Conservation (phyloP, 148 eudicot species). For the Amaranthus cruentus region DNA sequence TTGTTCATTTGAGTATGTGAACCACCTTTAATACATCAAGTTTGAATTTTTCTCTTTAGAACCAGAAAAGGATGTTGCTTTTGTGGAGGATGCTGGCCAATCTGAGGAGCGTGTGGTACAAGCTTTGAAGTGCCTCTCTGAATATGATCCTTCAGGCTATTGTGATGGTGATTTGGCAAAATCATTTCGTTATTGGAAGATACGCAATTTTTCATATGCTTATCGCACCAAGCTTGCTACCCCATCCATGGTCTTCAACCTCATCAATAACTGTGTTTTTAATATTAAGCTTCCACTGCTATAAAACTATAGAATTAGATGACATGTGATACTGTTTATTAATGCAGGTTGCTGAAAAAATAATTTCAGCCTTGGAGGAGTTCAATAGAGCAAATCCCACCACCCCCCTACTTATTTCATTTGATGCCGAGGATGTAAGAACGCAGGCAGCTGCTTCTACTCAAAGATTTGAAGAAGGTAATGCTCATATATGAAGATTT, state of each 20-base stretch:
- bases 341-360: constrained; percentile 74
- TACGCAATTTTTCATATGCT: constrained; percentile 90
- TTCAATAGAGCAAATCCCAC: constrained; percentile 64
- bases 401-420: constrained; percentile 70
- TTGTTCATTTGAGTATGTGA: not conserved
- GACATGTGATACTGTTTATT: not conserved
- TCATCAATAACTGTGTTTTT: not conserved
- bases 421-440: constrained; percentile 66
- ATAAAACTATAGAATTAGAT: constrained; percentile 4
- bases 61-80: constrained; percentile 50
- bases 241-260: constrained; percentile 60
- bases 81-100: constrained; percentile 64
- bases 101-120: constrained; percentile 70
- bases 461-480: constrained; percentile 87
- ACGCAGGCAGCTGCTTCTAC: constrained; percentile 96
- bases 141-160: constrained; percentile 49
- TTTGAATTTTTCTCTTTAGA: constrained; percentile 38
- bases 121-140: constrained; percentile 67
- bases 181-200: constrained; percentile 85
- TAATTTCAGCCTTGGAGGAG: constrained; percentile 79
- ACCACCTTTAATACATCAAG: not conserved
- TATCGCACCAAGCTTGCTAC: constrained; percentile 69
- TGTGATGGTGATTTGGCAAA: constrained; percentile 45
- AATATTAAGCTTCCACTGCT: not conserved
- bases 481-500: not conserved